Evolutionary conservation across 306 rosid species (phyloP).

Genomic region (Leucaena leucocephala): DNA sequence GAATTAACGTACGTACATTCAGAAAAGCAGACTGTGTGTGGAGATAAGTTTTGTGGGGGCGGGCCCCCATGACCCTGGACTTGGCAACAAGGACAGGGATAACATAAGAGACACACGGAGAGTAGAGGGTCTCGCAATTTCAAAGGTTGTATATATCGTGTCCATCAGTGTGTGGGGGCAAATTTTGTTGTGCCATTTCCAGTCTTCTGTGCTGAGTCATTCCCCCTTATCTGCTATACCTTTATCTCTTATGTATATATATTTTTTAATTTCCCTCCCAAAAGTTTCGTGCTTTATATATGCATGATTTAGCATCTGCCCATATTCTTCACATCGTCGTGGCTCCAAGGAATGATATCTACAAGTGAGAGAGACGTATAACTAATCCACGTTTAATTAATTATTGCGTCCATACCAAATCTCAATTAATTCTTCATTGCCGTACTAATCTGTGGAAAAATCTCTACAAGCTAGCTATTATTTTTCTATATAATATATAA

Average conservation of each 20-base stretch:
- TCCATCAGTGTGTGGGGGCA: constrained; percentile 7
- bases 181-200: background rate
- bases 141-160: constrained; percentile 3
- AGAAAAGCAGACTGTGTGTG: background rate
- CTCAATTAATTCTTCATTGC: background rate
- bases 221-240: background rate
- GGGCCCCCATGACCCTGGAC: background rate
- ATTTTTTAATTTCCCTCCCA: background rate
- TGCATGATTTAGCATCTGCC: constrained; percentile 25
- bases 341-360: background rate
- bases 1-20: background rate
- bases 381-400: constrained; percentile 7
- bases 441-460: background rate
- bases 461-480: background rate
- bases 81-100: constrained; percentile 26
- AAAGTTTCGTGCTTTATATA: background rate
- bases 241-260: too few relatives aligned
- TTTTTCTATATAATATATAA: background rate
- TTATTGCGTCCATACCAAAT: background rate
- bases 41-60: constrained; percentile 13
- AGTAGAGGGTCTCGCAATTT: constrained; percentile 1
- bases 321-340: constrained; percentile 14
- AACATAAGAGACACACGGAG: background rate
- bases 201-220: constrained; percentile 37
- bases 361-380: constrained; percentile 19